Percentiles rank a stretch among this genome's conserved stretches.
Conservation (phyloP, 163 green algal genomes). For the Chloroidium sp. region DNA sequence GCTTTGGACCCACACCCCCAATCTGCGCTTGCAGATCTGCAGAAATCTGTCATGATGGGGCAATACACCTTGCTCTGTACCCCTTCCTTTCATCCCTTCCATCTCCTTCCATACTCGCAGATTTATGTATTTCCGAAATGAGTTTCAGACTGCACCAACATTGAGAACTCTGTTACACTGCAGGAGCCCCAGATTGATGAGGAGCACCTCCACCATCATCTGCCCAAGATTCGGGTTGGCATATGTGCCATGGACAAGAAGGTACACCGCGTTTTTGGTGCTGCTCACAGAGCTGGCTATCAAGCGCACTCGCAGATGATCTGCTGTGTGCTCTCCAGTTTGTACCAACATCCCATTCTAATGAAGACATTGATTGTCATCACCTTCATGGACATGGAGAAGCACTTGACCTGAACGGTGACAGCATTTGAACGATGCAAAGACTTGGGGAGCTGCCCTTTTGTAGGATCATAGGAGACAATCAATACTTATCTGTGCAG, state of each 20-base stretch:
- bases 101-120: background rate
- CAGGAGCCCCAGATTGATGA: slow-evolving; percentile 21
- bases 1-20: background rate
- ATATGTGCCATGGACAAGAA: slow-evolving; percentile 41
- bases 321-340: no score
- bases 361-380: no score
- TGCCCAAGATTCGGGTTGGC: slow-evolving; percentile 42
- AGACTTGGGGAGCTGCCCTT: no score
- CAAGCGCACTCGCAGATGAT: no score
- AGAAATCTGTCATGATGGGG: no score
- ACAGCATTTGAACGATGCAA: background rate
- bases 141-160: background rate
- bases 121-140: background rate
- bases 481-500: no score
- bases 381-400: no score
- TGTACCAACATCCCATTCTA: no score
- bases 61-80: no score
- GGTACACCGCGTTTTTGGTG: background rate
- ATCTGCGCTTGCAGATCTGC: no score
- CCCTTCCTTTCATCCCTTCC: background rate
- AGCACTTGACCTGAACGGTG: no score
- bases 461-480: background rate
- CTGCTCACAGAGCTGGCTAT: no score
- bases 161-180: background rate
- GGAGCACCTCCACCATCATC: slow-evolving; percentile 3